Percentiles rank a stretch among this genome's conserved stretches.
Evolutionary conservation across 495 filamentous ascomycete genomes (phyloP).

Genomic region (Talaromyces proteolyticus): DNA sequence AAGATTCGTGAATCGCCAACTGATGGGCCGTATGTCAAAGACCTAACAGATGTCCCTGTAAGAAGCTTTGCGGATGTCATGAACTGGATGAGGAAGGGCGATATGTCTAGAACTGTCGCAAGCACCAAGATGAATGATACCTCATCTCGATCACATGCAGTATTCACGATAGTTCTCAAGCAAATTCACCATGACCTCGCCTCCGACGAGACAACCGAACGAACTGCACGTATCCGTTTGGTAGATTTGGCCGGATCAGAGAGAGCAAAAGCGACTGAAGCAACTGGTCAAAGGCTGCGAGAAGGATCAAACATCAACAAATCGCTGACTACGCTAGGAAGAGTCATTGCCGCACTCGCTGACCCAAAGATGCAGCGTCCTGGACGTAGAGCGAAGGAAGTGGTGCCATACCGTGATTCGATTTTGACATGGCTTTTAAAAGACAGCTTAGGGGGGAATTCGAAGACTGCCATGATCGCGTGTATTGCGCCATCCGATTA

Average conservation of each 20-base stretch:
- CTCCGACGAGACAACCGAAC: conserved; percentile 92
- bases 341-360: conserved; percentile 94
- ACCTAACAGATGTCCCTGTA: conserved; percentile 87
- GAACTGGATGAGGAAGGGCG: conserved; percentile 84
- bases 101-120: conserved; percentile 82
- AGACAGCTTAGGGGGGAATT: conserved; percentile 90
- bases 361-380: conserved; percentile 61
- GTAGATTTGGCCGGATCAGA: conserved; percentile 96
- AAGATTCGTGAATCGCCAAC: conserved; percentile 94
- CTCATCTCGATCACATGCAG: conserved; percentile 86
- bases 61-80: conserved; percentile 77
- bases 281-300: conserved; percentile 80
- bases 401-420: conserved; percentile 90
- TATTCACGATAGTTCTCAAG: conserved; percentile 96
- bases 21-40: conserved; percentile 97
- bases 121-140: conserved; percentile 99
- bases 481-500: conserved; percentile 95
- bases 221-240: conserved; percentile 85
- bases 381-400: conserved; percentile 54
- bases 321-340: conserved; percentile 89
- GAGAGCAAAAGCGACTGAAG: conserved; percentile 91
- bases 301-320: conserved; percentile 99
- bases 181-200: conserved; percentile 94
- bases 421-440: conserved; percentile 98
- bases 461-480: conserved; percentile 98